These are phyloP conservation scores for Ceratocystis huliohia DNA, from an alignment of 2,329 filamentous ascomycete species.

Conservation along the genomic window DNA sequence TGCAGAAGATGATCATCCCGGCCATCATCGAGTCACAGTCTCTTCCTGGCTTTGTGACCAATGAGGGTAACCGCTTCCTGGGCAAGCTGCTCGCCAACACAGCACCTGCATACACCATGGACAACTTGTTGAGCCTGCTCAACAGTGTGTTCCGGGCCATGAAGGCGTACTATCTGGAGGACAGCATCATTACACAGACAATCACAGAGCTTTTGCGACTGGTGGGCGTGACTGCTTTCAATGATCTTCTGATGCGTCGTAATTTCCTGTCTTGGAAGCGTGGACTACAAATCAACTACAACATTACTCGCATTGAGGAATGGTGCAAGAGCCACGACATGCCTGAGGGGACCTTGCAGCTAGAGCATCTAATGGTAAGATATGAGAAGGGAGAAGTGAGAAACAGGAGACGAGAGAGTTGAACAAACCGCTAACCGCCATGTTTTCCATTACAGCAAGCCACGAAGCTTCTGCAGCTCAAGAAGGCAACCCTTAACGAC, in stretches of 20 bases:
- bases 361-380: constrained; percentile 89
- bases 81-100: constrained; percentile 90
- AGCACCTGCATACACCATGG: constrained; percentile 96
- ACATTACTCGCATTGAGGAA: constrained; percentile 97
- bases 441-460: constrained; percentile 54
- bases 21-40: constrained; percentile 99
- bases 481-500: constrained; percentile 97
- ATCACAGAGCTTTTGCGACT: constrained; percentile 85
- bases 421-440: background rate
- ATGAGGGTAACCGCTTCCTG: constrained; percentile 94
- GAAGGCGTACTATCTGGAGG: constrained; percentile 96
- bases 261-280: constrained; percentile 99
- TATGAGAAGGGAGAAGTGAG: background rate
- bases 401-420: background rate
- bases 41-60: constrained; percentile 94
- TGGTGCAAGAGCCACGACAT: constrained; percentile 99
- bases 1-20: constrained; percentile 98
- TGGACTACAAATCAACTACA: constrained; percentile 98
- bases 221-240: constrained; percentile 95
- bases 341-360: constrained; percentile 92
- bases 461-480: constrained; percentile 92
- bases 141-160: constrained; percentile 98
- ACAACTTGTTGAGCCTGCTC: constrained; percentile 85
- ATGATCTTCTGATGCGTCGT: constrained; percentile 90
- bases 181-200: constrained; percentile 89